Base-by-base conservation (phyloP, 495 filamentous ascomycete genomes). In the Cetradonia linearis region DNA sequence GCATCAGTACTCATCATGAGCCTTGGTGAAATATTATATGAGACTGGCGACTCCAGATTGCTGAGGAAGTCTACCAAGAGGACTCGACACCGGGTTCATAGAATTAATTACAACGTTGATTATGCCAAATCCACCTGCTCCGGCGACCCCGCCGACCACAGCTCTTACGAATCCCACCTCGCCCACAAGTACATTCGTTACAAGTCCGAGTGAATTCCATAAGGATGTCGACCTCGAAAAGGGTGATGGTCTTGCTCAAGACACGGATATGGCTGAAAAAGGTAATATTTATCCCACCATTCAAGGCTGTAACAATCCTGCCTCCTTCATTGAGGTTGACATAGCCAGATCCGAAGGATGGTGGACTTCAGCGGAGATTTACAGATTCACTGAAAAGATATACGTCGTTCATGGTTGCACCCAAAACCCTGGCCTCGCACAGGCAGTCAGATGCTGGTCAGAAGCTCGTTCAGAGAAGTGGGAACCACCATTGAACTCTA, bases 391-490 rank as follows among this genome's bases (percentile, higher is more conserved):
- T 47, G 30, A 55, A 58, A 30, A 44, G 16, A 31, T 20, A 54
- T 10, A 52, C 34, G 18, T 33, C 36, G n/a, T 20, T 16, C 16
- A 20, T 10, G 2, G 2, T 14, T 8, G 38, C 58, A 23, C 62
- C 46, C 0, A 14, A 42, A 10, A 49, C 50, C 25, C 18, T 23
- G 44, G 48, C 63, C 6, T 50, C 27, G 36, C 54, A 64, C 54
- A 44, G 66, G 36, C 25, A 59, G 23, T 14, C 20, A 5, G 66
- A 67, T 40, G 66, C 63, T 4, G 25, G 57, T n/a, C 50, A 9
- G 37, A 65, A 61, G 50, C 46, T 63, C 1, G 59, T 65, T 13
- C 60, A 63, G 25, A n/a, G 64, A 28, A 66, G 64, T 66, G 44
- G 37, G 61, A 5, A 31, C 6, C 8, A 36, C 34, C 5, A 23